A percentile compares a stretch with the other conserved stretches of the same genome.
Conservation (phyloP, 2,329 filamentous ascomycete genomes). For the Trichoderma endophyticum region DNA sequence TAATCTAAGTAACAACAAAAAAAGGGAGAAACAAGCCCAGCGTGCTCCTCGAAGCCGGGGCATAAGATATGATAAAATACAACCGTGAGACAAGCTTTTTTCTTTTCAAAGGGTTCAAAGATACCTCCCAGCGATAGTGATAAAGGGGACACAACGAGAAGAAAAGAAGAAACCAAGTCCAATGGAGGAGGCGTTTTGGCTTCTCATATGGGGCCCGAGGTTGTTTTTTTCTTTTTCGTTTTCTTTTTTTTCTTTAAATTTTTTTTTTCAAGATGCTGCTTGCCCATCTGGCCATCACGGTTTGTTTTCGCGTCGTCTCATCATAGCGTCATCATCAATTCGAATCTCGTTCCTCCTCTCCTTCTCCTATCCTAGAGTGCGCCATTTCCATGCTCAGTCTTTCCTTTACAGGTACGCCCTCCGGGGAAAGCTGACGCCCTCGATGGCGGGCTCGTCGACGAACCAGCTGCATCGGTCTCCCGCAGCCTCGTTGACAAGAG, state of each 20-base stretch:
- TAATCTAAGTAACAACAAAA: slow-evolving; percentile 12
- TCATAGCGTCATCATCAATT: slow-evolving; percentile 5
- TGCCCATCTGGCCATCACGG: not conserved
- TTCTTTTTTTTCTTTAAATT: not conserved
- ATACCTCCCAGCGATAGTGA: not conserved
- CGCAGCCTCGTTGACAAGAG: slow-evolving; percentile 78
- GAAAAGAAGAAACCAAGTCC: not conserved
- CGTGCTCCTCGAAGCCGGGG: not conserved
- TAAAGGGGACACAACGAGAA: not conserved
- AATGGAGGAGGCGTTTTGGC: not conserved
- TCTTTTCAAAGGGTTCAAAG: not conserved
- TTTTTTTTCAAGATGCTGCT: not conserved
- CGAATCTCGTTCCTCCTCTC: not conserved
- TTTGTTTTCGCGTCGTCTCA: not conserved
- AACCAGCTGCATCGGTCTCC: slow-evolving; percentile 95
- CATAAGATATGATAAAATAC: not conserved
- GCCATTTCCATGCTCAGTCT: not conserved
- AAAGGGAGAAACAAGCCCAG: not conserved
- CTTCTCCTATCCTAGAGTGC: no score
- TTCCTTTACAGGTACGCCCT: slow-evolving; percentile 56
- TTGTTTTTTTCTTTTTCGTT: not conserved
- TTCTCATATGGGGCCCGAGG: not conserved
- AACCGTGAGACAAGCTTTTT: not conserved
- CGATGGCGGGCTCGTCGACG: slow-evolving; percentile 78
- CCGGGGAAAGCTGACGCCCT: slow-evolving; percentile 79